These are phyloP conservation scores for Colletotrichum magnum DNA, from an alignment of 2,329 filamentous ascomycete species.

Conservation along the genomic window DNA sequence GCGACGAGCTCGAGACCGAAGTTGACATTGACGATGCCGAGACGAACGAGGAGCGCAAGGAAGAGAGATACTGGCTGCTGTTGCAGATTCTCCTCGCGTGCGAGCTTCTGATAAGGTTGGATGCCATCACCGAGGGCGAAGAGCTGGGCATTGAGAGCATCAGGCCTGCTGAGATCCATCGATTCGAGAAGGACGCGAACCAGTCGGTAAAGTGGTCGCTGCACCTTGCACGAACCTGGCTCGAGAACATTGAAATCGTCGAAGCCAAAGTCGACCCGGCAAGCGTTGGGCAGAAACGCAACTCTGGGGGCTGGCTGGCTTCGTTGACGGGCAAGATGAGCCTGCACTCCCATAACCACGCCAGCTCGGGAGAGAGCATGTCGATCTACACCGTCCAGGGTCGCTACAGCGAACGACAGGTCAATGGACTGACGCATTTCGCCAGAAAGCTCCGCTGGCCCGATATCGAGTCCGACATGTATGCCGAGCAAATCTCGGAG, in stretches of 20 bases:
- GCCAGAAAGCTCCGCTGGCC: slow-evolving; percentile 75
- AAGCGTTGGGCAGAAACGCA: slow-evolving; percentile 43
- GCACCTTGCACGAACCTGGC: slow-evolving; percentile 74
- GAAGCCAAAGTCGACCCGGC: slow-evolving; percentile 46
- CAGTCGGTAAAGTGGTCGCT: slow-evolving; percentile 77
- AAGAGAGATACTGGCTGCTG: slow-evolving; percentile 77
- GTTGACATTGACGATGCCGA: slow-evolving; percentile 65
- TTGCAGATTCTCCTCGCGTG: slow-evolving; percentile 76
- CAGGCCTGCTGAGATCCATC: slow-evolving; percentile 69
- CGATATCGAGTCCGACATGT: slow-evolving; percentile 67
- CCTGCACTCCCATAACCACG: slow-evolving; percentile 51
- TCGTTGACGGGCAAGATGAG: slow-evolving; percentile 69
- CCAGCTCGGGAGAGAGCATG: slow-evolving; percentile 45
- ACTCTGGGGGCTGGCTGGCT: slow-evolving; percentile 67
- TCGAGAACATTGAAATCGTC: slow-evolving; percentile 76
- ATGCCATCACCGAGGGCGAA: slow-evolving; percentile 73
- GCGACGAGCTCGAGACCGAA: slow-evolving; percentile 67
- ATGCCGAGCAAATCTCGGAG: slow-evolving; percentile 63
- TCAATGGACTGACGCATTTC: slow-evolving; percentile 74
- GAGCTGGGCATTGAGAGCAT: slow-evolving; percentile 67
- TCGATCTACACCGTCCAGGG: slow-evolving; percentile 66
- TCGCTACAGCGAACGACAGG: slow-evolving; percentile 70
- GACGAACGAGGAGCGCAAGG: slow-evolving; percentile 65
- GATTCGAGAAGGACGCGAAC: slow-evolving; percentile 74
- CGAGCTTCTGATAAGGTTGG: slow-evolving; percentile 75